phyloP scores from a whole-genome alignment of 129 eudicot genomes.

The Tanacetum coccineum region DNA sequence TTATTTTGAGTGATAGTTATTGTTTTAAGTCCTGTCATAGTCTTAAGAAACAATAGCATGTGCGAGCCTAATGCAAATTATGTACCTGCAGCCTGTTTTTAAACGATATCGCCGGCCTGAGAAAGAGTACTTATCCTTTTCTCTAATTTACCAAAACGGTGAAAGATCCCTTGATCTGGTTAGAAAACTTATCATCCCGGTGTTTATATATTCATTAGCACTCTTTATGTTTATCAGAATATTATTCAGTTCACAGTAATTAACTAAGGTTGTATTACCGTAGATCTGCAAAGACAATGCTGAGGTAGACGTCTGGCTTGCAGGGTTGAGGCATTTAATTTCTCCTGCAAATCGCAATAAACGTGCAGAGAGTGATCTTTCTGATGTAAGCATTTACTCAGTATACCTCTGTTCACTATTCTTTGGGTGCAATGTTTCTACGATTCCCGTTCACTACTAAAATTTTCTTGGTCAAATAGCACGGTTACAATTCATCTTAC shows the following conservation, averaged over 20 bases:
- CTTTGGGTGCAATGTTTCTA: not conserved
- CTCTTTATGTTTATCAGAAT: not conserved
- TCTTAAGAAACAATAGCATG: slow-evolving; percentile 8
- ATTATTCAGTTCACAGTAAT: slow-evolving; percentile 8
- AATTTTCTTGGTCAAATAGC: no score
- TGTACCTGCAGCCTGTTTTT: slow-evolving; percentile 57
- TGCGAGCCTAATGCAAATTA: slow-evolving; percentile 5
- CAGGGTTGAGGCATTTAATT: slow-evolving; percentile 60
- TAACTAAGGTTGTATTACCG: slow-evolving; percentile 14
- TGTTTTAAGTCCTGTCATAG: slow-evolving; percentile 7
- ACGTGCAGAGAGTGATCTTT: slow-evolving; percentile 54
- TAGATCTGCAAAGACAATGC: slow-evolving; percentile 76
- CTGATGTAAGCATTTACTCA: slow-evolving; percentile 45
- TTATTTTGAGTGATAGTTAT: slow-evolving; percentile 22
- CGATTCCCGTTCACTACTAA: no score
- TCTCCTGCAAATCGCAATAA: slow-evolving; percentile 38
- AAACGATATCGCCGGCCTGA: slow-evolving; percentile 73
- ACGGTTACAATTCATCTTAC: no score
- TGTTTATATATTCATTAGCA: slow-evolving; percentile 4
- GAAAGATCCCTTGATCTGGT: slow-evolving; percentile 88
- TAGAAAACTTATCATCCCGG: slow-evolving; percentile 22
- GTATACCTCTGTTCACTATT: not conserved
- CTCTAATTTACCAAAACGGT: slow-evolving; percentile 67
- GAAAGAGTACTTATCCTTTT: slow-evolving; percentile 82
- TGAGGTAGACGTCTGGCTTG: slow-evolving; percentile 72